phyloP scores from a whole-genome alignment of 192 early-diverging fungal genomes.

The Coemansia furcata region DNA sequence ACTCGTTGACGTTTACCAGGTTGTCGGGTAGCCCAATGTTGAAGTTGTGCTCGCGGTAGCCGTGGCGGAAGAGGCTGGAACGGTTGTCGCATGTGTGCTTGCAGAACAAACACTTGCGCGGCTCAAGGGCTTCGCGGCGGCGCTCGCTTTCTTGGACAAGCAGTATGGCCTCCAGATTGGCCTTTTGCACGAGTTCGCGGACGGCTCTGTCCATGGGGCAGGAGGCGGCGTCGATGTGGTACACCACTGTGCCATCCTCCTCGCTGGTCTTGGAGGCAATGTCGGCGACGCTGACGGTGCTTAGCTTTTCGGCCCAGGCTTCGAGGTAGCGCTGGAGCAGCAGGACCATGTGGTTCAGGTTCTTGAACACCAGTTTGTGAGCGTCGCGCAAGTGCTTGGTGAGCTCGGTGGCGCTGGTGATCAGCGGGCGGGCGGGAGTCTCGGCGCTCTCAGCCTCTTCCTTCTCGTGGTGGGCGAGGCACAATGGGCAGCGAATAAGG shows the following conservation, averaged over 20 bases:
- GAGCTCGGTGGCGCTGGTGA: constrained; percentile 63
- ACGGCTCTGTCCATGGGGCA: constrained; percentile 62
- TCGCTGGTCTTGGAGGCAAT: constrained; percentile 10
- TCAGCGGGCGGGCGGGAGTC: constrained; percentile 7
- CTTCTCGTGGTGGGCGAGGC: constrained; percentile 43
- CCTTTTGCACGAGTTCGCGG: constrained; percentile 68
- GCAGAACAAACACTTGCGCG: constrained; percentile 92
- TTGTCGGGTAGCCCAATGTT: constrained; percentile 92
- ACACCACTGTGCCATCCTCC: constrained; percentile 12
- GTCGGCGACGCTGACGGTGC: constrained; percentile 13
- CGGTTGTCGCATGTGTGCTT: constrained; percentile 73
- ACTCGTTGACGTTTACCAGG: constrained; percentile 80
- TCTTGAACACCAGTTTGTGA: constrained; percentile 66
- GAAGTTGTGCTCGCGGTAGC: constrained; percentile 89
- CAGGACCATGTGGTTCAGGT: constrained; percentile 76
- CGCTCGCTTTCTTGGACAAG: constrained; percentile 71
- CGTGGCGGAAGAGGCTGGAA: constrained; percentile 76
- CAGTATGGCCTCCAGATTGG: constrained; percentile 71
- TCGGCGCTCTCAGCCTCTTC: background rate
- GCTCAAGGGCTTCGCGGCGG: constrained; percentile 59
- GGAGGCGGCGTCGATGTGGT: constrained; percentile 57
- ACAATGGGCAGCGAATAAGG: constrained; percentile 67
- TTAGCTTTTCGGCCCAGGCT: constrained; percentile 64
- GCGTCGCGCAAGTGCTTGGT: constrained; percentile 62
- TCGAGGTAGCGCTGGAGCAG: constrained; percentile 71